Evolutionary conservation across 768 basidiomycete species (phyloP), one percentile per base, ranked within the genome.

Genomic region (Heimioporus sp.): DNA sequence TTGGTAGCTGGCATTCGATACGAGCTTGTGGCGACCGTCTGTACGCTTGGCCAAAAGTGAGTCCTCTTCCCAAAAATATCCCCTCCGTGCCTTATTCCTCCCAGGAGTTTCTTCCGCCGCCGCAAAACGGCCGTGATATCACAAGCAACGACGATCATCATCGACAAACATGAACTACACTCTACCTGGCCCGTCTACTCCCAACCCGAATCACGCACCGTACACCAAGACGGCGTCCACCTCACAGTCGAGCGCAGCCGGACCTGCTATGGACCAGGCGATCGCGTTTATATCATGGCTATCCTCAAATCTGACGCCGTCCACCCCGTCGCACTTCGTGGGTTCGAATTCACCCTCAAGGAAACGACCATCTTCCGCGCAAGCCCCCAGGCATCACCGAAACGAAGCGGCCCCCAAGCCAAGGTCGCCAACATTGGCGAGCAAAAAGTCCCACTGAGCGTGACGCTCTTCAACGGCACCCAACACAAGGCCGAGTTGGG

Each of bases 101-200:
- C 5, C 19, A 51, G 90, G 64, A 84, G 90, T 7, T 85, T 95
- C 65, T 80, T 96, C 50, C 90, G 91, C 34, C 84, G 87, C 55
- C 84, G 87, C 59, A 87, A 90, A 62, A 80, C 86, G 1, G 75
- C 80, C 19, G 79, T 90, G 39, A 70, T 82, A 30, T 81, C 85
- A n/a, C 80, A 84, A 12, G 76, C 81, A 17, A 81, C 88, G 32
- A 73, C 79, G 12, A 86, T 97, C 41, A 81, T 85, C 55, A 90
- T 97, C 61, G 89, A 92, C 75, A 97, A 96, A 68, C 93, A 96
- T 63, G 94, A 96, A 57, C 74, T 95, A 8, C 93, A 96, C 63
- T 88, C 92, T 5, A 86, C 90, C 1, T 97, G 94, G 94, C 93
- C 94, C 3, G 80, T 95, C 30, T 96, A 92, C 64, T 81, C 80